Base-by-base conservation (phyloP, 192 early-diverging fungal genomes). In the Allomyces macrogynus region DNA sequence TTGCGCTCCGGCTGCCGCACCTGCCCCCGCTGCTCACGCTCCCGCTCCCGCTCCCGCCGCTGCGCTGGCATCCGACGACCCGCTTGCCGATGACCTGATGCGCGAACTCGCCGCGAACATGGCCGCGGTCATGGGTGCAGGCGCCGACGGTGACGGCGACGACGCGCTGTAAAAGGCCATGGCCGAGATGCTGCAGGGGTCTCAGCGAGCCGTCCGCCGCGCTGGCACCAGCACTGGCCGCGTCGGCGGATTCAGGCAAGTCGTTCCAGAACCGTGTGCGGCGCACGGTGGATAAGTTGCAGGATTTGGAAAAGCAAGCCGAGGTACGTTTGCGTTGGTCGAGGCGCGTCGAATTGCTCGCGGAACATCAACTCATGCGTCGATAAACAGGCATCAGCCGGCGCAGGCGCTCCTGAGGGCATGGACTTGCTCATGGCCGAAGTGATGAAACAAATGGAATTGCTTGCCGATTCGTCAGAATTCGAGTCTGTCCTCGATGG, bases 261-360 rank as follows among this genome's bases (percentile, higher is more conserved):
- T 79, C 81, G 61, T 97, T 97, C 80, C 90, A 95, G 69, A 85
- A 90, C 66, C 84, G 81, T 43, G 91, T 97, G 67, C 81, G 84
- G 60, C 81, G 90, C 60, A 97, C 94, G 14, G 86, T 97, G 81
- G 82, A 82, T 67, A 92, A 93, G 65, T 72, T 97, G 14, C 87
- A 88, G 68, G 84, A 85, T 65, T 87, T 87, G 3, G 83, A 89
- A 8, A 40, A 40, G 32, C 80, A 86, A 65, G 89, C 88, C 11
- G 86, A 95, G 65, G 89, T 89, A 83, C 71, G 77, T 62, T 10
- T n/a, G 23, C 5, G 65, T 44, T 32, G 63, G 61, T 23, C 43
- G 22, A n/a, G n/a, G n/a, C n/a, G n/a, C n/a, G n/a, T n/a, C 23
- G 42, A 8, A 57, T 27, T 18, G 40, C 24, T 67, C 54, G 12